Conservation (phyloP, 164 flowering plant species). For the Macadamia tetraphylla region DNA sequence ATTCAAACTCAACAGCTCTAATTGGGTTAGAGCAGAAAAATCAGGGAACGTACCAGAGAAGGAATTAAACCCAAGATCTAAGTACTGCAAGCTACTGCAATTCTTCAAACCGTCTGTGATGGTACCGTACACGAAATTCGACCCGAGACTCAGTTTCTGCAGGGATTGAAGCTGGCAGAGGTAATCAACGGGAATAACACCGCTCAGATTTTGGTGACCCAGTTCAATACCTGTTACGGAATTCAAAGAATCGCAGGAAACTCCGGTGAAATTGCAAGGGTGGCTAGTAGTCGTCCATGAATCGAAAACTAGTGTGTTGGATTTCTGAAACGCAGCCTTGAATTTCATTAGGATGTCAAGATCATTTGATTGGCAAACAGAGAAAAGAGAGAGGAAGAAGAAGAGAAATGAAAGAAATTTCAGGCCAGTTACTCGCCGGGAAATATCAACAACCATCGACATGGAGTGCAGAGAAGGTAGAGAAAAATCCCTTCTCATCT, state of each 20-base stretch:
- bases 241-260: slow-evolving; percentile 37
- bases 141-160: slow-evolving; percentile 35
- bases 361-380: slow-evolving; percentile 21
- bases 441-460: not conserved
- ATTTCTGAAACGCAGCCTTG: slow-evolving; percentile 28
- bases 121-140: slow-evolving; percentile 39
- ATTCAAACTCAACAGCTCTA: slow-evolving; percentile 40
- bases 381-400: not conserved
- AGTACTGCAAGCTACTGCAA: slow-evolving; percentile 34
- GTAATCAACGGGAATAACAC: slow-evolving; percentile 41
- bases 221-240: slow-evolving; percentile 43
- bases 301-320: slow-evolving; percentile 25
- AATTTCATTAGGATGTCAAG: slow-evolving; percentile 34
- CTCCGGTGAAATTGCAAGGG: slow-evolving; percentile 51
- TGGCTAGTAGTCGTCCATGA: slow-evolving; percentile 33
- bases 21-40: slow-evolving; percentile 28
- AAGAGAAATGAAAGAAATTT: slow-evolving; percentile 3
- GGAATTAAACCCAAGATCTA: slow-evolving; percentile 46
- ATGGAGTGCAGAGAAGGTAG: not conserved
- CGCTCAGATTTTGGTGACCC: slow-evolving; percentile 19
- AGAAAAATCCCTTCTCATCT: no score
- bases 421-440: not conserved
- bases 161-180: slow-evolving; percentile 45
- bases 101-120: slow-evolving; percentile 30
- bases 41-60: slow-evolving; percentile 51